Evolutionary conservation across 768 basidiomycete genomes (phyloP).

Genomic region (Phylloporus scabripes): DNA sequence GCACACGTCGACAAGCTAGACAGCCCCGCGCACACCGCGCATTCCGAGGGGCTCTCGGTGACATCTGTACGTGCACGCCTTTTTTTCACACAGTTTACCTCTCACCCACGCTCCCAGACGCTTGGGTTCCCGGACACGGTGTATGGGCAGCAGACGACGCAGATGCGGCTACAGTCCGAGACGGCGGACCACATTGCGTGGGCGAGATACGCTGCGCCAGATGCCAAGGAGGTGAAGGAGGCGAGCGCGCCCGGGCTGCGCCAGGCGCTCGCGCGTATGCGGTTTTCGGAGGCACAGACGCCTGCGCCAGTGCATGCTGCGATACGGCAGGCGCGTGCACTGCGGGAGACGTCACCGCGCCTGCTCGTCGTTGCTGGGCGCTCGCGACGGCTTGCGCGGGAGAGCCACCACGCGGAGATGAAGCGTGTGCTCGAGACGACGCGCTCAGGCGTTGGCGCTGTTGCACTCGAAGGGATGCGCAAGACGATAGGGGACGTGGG

Average conservation of each 20-base stretch:
- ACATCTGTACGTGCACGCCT: constrained; percentile 9
- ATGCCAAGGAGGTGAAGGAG: constrained; percentile 5
- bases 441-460: background rate
- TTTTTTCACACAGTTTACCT: background rate
- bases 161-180: constrained; percentile 67
- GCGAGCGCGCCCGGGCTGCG: constrained; percentile 10
- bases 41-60: background rate
- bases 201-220: constrained; percentile 49
- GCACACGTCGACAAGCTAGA: constrained; percentile 18
- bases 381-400: constrained; percentile 64
- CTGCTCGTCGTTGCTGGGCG: constrained; percentile 69
- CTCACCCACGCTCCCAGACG: constrained; percentile 8
- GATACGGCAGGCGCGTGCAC: constrained; percentile 35
- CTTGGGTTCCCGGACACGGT: constrained; percentile 60
- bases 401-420: constrained; percentile 69
- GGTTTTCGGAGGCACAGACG: constrained; percentile 53
- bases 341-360: constrained; percentile 30
- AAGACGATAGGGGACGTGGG: constrained; percentile 87
- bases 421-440: constrained; percentile 51
- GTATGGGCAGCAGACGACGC: constrained; percentile 59
- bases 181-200: constrained; percentile 81
- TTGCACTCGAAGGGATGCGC: constrained; percentile 38
- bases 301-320: constrained; percentile 58
- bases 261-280: constrained; percentile 49
- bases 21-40: background rate